phyloP scores from a whole-genome alignment of 2,329 filamentous ascomycete genomes.

The Aureobasidium melanogenum region DNA sequence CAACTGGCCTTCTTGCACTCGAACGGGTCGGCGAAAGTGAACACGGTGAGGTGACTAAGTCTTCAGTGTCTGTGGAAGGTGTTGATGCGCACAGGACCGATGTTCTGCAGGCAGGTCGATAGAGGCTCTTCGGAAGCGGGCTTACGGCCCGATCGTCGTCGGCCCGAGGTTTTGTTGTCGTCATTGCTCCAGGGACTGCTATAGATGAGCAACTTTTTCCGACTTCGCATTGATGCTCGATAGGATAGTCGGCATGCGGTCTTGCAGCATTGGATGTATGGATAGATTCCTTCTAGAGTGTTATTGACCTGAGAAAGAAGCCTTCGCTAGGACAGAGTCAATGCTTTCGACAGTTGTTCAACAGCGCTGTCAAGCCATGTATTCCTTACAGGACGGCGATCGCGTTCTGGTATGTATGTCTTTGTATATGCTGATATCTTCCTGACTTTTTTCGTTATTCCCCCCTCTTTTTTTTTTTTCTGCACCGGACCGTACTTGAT shows the following conservation, averaged over 20 bases:
- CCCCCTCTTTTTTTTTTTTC: not conserved
- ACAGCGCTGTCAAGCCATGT: not conserved
- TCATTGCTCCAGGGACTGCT: not conserved
- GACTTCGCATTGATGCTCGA: not conserved
- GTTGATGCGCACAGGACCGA: not conserved
- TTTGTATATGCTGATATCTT: not conserved
- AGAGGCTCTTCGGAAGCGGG: not conserved
- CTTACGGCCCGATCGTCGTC: not conserved
- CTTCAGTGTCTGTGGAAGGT: not conserved
- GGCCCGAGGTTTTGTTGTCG: not conserved
- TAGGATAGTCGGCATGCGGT: not conserved
- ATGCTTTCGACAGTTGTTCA: not conserved
- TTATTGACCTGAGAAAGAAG: no score
- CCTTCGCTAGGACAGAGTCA: not conserved
- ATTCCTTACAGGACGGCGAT: not conserved
- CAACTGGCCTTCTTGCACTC: not conserved
- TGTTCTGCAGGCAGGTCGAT: not conserved
- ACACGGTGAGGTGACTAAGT: not conserved
- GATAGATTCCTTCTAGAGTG: no score
- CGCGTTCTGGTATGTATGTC: not conserved
- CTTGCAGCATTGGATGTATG: no score
- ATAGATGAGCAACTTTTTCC: not conserved
- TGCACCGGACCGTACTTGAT: conserved; percentile 1
- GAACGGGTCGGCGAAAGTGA: no score
- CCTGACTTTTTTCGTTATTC: not conserved